These are phyloP conservation scores for Sporothrix dimorphospora DNA, from an alignment of 2,329 filamentous ascomycete genomes.

Conservation along the genomic window DNA sequence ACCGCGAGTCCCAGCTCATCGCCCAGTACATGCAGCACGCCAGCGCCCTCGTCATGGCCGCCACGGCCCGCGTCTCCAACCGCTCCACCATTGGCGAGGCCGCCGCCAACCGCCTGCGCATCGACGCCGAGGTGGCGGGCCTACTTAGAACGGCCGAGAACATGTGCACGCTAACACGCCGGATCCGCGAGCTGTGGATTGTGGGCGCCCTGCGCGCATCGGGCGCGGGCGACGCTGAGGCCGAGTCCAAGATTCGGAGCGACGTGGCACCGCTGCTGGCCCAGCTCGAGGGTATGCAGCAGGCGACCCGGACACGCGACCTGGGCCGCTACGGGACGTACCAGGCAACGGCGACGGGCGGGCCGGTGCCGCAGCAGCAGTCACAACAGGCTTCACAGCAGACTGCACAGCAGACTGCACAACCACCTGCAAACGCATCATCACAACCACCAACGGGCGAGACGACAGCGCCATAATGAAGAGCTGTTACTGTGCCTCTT, in stretches of 20 bases:
- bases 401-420: neutral
- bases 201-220: constrained; percentile 51
- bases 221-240: constrained; percentile 47
- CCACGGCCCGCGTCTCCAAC: constrained; percentile 43
- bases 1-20: constrained; percentile 50
- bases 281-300: constrained; percentile 41
- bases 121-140: constrained; percentile 45
- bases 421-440: constrained; percentile 6
- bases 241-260: constrained; percentile 41
- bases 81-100: constrained; percentile 44
- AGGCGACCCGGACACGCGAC: constrained; percentile 34
- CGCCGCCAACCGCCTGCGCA: constrained; percentile 46
- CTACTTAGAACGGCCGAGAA: constrained; percentile 49
- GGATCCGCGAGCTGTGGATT: constrained; percentile 55
- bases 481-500: neutral
- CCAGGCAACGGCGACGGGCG: constrained; percentile 29
- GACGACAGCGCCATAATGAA: neutral
- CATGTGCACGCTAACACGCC: constrained; percentile 51
- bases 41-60: constrained; percentile 47
- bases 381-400: neutral
- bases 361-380: constrained; percentile 21
- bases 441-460: neutral
- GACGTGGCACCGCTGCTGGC: constrained; percentile 45
- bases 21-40: constrained; percentile 52
- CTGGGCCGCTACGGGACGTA: constrained; percentile 37